These are phyloP conservation scores for Zygotorulaspora chibaensis DNA, from an alignment of 805 yeast species.

Conservation along the genomic window DNA sequence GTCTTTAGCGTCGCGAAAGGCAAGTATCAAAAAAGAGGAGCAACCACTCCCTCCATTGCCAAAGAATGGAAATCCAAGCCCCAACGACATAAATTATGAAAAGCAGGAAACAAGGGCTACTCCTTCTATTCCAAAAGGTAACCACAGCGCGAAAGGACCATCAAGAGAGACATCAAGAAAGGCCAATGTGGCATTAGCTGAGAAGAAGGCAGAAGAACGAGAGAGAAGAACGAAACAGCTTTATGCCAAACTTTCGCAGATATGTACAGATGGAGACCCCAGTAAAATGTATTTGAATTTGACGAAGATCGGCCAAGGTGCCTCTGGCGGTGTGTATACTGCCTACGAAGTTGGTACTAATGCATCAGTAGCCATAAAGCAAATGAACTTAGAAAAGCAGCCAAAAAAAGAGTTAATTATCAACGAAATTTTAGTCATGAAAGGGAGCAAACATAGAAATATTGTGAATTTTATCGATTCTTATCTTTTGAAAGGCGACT, in stretches of 20 bases:
- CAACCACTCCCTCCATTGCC: conserved; percentile 29
- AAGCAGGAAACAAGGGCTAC: conserved; percentile 10
- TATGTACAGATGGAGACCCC: conserved; percentile 86
- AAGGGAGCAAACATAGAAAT: conserved; percentile 81
- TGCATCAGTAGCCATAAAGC: conserved; percentile 84
- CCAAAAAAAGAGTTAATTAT: conserved; percentile 94
- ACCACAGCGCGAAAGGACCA: conserved; percentile 19
- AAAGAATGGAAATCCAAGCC: conserved; percentile 2
- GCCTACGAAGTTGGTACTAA: conserved; percentile 61
- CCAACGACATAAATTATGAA: neutral
- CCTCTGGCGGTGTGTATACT: conserved; percentile 93
- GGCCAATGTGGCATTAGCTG: conserved; percentile 43
- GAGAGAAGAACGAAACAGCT: conserved; percentile 68
- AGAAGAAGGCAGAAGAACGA: conserved; percentile 74
- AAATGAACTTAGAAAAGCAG: conserved; percentile 91
- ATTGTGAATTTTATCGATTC: conserved; percentile 93
- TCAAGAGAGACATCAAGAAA: conserved; percentile 21
- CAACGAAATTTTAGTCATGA: conserved; percentile 94
- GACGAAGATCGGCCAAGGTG: conserved; percentile 94
- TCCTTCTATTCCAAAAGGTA: conserved; percentile 38
- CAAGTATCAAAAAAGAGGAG: conserved; percentile 20
- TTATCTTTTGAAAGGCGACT: conserved; percentile 65
- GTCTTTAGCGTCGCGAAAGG: conserved; percentile 15
- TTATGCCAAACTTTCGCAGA: conserved; percentile 62
- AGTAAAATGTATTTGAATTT: conserved; percentile 60